phyloP scores from a whole-genome alignment of 2,329 filamentous ascomycete genomes.

The Epichloe festucae region DNA sequence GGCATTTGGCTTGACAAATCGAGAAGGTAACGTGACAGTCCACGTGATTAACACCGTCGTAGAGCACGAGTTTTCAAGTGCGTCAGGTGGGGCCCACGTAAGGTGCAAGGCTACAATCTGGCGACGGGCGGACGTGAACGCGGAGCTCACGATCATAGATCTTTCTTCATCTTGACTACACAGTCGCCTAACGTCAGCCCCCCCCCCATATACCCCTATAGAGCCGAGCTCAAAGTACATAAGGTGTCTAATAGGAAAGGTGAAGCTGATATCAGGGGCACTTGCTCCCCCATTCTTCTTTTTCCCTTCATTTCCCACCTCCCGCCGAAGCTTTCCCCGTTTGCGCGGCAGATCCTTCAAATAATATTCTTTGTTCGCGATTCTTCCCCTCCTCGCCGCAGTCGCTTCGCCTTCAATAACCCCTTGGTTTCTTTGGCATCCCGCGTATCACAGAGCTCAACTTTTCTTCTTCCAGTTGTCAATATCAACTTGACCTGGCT shows the following conservation, averaged over 20 bases:
- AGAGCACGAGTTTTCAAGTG: not conserved
- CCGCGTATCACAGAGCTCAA: not conserved
- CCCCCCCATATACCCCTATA: not conserved
- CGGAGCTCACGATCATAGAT: constrained; percentile 4
- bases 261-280: not conserved
- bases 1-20: too few relatives aligned
- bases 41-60: not conserved
- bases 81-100: not conserved
- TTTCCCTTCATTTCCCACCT: not conserved
- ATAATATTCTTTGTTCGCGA: not conserved
- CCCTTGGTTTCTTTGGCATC: not conserved
- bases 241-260: not conserved
- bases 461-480: not conserved
- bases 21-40: not conserved
- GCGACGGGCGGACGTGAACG: not conserved
- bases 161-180: not conserved
- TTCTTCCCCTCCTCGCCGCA: not conserved
- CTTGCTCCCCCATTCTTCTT: not conserved
- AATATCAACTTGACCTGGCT: not conserved
- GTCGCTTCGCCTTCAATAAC: not conserved
- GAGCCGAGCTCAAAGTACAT: not conserved
- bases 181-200: not conserved
- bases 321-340: not conserved
- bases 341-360: not conserved
- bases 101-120: constrained; percentile 7